A percentile compares a stretch with the other conserved stretches of the same genome.
phyloP scores from a whole-genome alignment of 192 early-diverging fungal genomes.

The Phycomyces blakesleeanus region DNA sequence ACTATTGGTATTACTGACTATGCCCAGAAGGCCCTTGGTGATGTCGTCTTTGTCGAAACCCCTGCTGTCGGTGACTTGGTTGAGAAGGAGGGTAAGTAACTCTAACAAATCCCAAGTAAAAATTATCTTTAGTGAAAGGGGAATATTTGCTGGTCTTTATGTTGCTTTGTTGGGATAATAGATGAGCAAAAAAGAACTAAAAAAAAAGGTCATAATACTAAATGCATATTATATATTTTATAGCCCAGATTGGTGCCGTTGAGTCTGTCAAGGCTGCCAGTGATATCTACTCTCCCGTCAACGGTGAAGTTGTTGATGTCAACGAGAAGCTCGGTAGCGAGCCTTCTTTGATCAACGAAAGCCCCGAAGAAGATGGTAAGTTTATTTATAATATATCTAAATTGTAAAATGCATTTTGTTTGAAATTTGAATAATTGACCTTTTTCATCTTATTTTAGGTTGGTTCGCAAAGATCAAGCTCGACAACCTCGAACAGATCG shows the following conservation, averaged over 20 bases:
- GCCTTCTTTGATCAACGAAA: conserved; percentile 76
- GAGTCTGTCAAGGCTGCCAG: conserved; percentile 95
- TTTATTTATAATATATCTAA: no score
- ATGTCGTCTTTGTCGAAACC: conserved; percentile 92
- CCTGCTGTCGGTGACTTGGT: conserved; percentile 65
- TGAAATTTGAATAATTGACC: conserved; percentile 3
- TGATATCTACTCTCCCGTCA: conserved; percentile 86
- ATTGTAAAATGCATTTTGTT: neutral
- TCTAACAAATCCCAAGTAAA: neutral
- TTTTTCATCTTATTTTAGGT: conserved; percentile 44
- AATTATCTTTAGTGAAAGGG: no score
- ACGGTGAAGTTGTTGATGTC: conserved; percentile 76
- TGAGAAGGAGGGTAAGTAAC: conserved; percentile 53
- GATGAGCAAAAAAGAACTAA: no score
- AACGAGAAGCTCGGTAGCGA: conserved; percentile 64
- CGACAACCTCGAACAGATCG: conserved; percentile 59
- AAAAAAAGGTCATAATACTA: no score
- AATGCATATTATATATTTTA: no score
- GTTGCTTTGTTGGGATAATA: no score
- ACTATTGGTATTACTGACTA: conserved; percentile 92
- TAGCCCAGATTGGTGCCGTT: conserved; percentile 73
- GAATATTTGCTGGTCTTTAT: no score
- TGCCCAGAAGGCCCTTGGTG: conserved; percentile 87
- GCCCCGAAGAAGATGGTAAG: conserved; percentile 70
- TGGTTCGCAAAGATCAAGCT: conserved; percentile 95